Conservation (phyloP, 2,329 filamentous ascomycete species). For the Ophiobolus disseminans region DNA sequence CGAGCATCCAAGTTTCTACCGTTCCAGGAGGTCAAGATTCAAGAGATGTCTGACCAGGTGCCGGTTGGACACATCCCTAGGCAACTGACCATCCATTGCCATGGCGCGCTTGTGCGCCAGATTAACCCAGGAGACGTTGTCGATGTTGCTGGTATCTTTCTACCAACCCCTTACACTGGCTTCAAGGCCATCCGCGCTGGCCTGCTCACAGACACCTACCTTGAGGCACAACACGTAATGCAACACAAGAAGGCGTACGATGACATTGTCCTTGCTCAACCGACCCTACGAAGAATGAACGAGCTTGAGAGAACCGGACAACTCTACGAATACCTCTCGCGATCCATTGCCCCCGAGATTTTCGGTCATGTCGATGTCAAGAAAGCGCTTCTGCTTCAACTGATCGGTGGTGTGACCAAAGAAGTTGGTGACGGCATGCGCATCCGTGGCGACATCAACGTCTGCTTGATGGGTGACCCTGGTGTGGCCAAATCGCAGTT, state of each 20-base stretch:
- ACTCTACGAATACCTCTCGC: conserved; percentile 93
- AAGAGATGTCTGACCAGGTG: conserved; percentile 99
- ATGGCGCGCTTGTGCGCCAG: conserved; percentile 83
- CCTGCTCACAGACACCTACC: conserved; percentile 94
- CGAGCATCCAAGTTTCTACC: conserved; percentile 95
- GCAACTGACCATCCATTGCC: conserved; percentile 86
- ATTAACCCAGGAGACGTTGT: conserved; percentile 94
- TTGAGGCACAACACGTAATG: conserved; percentile 90
- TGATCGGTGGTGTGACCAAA: conserved; percentile 96
- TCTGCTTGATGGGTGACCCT: conserved; percentile 98
- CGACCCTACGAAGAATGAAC: conserved; percentile 82
- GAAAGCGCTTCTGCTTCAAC: conserved; percentile 91
- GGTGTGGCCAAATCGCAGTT: conserved; percentile 99
- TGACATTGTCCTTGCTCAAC: conserved; percentile 82
- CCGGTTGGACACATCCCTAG: conserved; percentile 97
- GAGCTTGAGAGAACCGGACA: conserved; percentile 84
- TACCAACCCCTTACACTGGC: conserved; percentile 97
- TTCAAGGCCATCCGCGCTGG: conserved; percentile 97
- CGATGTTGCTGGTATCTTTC: conserved; percentile 92
- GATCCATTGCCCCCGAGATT: conserved; percentile 97
- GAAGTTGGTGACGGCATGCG: conserved; percentile 98
- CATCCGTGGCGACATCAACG: conserved; percentile 98
- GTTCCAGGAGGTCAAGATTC: conserved; percentile 98
- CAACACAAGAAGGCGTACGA: conserved; percentile 99
- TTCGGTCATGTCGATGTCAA: conserved; percentile 97